A percentile compares a stretch with the other conserved stretches of the same genome.
Evolutionary conservation across 2,329 filamentous ascomycete species (phyloP).

Genomic region (Exophiala viscosa): DNA sequence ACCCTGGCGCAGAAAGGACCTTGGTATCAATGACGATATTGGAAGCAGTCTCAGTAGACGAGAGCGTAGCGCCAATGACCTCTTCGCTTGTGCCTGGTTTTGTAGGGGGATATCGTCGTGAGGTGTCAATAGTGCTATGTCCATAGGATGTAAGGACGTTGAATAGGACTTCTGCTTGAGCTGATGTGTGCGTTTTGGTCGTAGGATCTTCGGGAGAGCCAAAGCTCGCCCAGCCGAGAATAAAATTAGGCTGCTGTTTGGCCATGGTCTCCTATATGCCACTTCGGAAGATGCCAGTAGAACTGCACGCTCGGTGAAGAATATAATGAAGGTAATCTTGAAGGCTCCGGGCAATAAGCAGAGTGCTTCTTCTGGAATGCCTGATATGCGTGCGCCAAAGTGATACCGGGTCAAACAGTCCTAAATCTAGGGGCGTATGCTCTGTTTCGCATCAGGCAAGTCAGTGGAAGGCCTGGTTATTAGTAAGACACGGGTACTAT

Average conservation of each 20-base stretch:
- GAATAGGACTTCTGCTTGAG: constrained; percentile 29
- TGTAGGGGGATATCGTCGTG: constrained; percentile 30
- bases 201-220: constrained; percentile 2
- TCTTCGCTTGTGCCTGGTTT: constrained; percentile 35
- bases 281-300: not conserved
- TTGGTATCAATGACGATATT: constrained; percentile 43
- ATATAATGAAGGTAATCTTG: too few relatives aligned
- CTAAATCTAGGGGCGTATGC: too few relatives aligned
- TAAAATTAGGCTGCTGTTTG: not conserved
- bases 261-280: not conserved
- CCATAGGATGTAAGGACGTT: constrained; percentile 32
- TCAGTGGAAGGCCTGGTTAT: too few relatives aligned
- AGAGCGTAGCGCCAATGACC: constrained; percentile 2
- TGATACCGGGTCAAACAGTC: too few relatives aligned
- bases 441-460: too few relatives aligned
- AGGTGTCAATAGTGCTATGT: constrained; percentile 33
- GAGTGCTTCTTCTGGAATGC: too few relatives aligned
- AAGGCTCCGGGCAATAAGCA: too few relatives aligned
- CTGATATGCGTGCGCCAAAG: too few relatives aligned
- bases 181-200: constrained; percentile 11
- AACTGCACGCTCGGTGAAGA: too few relatives aligned
- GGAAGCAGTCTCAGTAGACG: not conserved
- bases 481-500: too few relatives aligned
- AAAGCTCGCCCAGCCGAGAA: constrained; percentile 8
- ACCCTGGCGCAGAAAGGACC: constrained; percentile 35